A percentile compares a stretch with the other conserved stretches of the same genome.
These are phyloP conservation scores for Debaryomyces subglobosus DNA, from an alignment of 1,139 yeast species.

Conservation along the genomic window DNA sequence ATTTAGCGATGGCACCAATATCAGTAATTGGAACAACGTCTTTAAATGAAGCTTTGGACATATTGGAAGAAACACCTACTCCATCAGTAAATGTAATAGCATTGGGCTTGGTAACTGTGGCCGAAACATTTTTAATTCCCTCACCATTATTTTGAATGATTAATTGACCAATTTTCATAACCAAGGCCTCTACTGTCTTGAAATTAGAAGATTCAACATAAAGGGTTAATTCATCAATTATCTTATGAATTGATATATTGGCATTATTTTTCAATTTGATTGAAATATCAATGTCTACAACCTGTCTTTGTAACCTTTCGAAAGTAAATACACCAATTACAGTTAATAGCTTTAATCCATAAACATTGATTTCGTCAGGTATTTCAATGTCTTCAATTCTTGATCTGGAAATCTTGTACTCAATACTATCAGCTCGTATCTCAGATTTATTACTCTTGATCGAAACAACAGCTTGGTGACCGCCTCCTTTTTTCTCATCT, in stretches of 20 bases:
- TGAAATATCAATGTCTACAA: slow-evolving; percentile 61
- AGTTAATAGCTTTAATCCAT: slow-evolving; percentile 63
- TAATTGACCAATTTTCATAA: slow-evolving; percentile 69
- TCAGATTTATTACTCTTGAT: slow-evolving; percentile 56
- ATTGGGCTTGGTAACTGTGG: slow-evolving; percentile 79
- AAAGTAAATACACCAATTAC: slow-evolving; percentile 90
- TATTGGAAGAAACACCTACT: slow-evolving; percentile 79
- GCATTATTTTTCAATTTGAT: slow-evolving; percentile 46
- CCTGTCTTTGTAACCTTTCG: slow-evolving; percentile 81
- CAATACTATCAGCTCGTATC: slow-evolving; percentile 56
- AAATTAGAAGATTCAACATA: slow-evolving; percentile 78
- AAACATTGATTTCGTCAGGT: slow-evolving; percentile 49
- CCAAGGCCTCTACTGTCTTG: slow-evolving; percentile 92
- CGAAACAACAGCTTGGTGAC: slow-evolving; percentile 48
- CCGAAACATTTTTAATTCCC: slow-evolving; percentile 47
- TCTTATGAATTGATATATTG: slow-evolving; percentile 32
- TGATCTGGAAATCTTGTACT: slow-evolving; percentile 39
- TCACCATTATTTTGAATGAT: slow-evolving; percentile 43
- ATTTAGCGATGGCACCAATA: slow-evolving; percentile 3
- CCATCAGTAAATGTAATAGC: slow-evolving; percentile 87
- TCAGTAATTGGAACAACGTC: slow-evolving; percentile 26
- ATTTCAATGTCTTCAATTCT: slow-evolving; percentile 20
- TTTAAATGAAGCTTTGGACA: slow-evolving; percentile 43
- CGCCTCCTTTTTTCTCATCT: slow-evolving; percentile 53
- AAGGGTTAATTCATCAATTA: slow-evolving; percentile 49